These are phyloP conservation scores for Verruconis gallopava DNA, from an alignment of 2,329 filamentous ascomycete species.

Conservation along the genomic window DNA sequence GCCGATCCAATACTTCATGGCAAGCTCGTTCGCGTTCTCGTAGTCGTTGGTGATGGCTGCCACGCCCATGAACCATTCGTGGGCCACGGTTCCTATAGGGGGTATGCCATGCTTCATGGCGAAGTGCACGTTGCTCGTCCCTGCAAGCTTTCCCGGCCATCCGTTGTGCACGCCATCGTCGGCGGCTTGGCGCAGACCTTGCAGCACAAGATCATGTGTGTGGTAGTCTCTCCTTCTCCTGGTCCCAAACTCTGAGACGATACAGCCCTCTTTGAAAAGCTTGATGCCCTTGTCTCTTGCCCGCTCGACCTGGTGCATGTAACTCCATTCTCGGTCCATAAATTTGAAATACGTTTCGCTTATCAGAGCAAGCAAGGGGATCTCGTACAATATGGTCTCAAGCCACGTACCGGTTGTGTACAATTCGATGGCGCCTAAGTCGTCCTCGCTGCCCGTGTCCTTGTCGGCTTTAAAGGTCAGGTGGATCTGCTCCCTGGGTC, in stretches of 20 bases:
- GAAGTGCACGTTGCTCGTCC: slow-evolving; percentile 93
- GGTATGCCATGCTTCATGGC: slow-evolving; percentile 82
- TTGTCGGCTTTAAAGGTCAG: slow-evolving; percentile 47
- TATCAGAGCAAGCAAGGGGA: slow-evolving; percentile 79
- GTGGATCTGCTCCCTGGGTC: slow-evolving; percentile 66
- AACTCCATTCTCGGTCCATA: slow-evolving; percentile 84
- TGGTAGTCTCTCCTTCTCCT: slow-evolving; percentile 83
- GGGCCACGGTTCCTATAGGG: slow-evolving; percentile 81
- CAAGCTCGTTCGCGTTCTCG: slow-evolving; percentile 67
- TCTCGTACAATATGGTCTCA: slow-evolving; percentile 95
- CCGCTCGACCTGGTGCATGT: slow-evolving; percentile 73
- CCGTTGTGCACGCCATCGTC: slow-evolving; percentile 54
- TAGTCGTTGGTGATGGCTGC: slow-evolving; percentile 86
- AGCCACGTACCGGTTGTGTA: slow-evolving; percentile 74
- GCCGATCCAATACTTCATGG: slow-evolving; percentile 75
- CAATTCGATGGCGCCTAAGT: slow-evolving; percentile 61
- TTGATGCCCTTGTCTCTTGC: slow-evolving; percentile 69
- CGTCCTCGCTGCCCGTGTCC: slow-evolving; percentile 52
- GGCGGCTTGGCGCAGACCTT: slow-evolving; percentile 67
- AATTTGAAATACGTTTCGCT: slow-evolving; percentile 98
- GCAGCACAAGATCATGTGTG: slow-evolving; percentile 84
- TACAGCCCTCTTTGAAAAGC: slow-evolving; percentile 69
- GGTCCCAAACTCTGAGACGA: slow-evolving; percentile 89
- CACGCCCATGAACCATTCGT: slow-evolving; percentile 99
- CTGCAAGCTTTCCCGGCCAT: slow-evolving; percentile 60